Conservation (phyloP, 2,329 filamentous ascomycete species). For the Stagonosporopsis chrysanthemi region DNA sequence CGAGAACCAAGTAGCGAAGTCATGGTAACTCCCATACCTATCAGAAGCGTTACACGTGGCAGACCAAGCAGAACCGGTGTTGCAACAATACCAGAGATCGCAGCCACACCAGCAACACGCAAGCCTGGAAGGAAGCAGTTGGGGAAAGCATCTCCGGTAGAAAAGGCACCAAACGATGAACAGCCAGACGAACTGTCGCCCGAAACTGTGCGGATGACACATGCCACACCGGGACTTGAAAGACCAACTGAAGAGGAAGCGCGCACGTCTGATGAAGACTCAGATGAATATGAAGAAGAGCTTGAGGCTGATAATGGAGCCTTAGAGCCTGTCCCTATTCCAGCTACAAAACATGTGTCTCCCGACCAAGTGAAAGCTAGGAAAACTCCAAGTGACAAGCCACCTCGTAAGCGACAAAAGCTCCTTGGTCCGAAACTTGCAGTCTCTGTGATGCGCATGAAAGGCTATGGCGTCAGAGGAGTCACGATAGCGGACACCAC, state of each 20-base stretch:
- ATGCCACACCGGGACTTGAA: conserved; percentile 5
- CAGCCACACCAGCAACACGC: conserved; percentile 23
- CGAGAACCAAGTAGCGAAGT: not conserved
- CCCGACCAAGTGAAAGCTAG: conserved; percentile 22
- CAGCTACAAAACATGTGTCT: conserved; percentile 19
- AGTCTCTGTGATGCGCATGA: conserved; percentile 49
- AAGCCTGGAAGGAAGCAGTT: conserved; percentile 20
- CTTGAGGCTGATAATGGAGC: conserved; percentile 25
- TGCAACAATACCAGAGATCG: conserved; percentile 9
- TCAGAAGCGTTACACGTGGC: conserved; percentile 11
- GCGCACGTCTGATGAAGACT: conserved; percentile 2
- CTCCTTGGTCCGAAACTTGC: conserved; percentile 39
- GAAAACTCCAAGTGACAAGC: conserved; percentile 30
- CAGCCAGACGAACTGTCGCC: conserved; percentile 33
- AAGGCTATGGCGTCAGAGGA: conserved; percentile 43
- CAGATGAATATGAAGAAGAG: conserved; percentile 23
- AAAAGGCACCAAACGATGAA: conserved; percentile 15
- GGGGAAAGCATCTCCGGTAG: not conserved
- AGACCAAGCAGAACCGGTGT: conserved; percentile 21
- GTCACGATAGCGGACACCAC: conserved; percentile 63
- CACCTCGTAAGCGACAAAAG: conserved; percentile 40
- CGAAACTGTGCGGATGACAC: conserved; percentile 16
- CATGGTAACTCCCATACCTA: conserved; percentile 3
- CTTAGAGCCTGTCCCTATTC: conserved; percentile 19
- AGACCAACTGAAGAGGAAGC: not conserved